phyloP scores from a whole-genome alignment of 2,329 filamentous ascomycete species.

The Scolecobasidium constrictum region DNA sequence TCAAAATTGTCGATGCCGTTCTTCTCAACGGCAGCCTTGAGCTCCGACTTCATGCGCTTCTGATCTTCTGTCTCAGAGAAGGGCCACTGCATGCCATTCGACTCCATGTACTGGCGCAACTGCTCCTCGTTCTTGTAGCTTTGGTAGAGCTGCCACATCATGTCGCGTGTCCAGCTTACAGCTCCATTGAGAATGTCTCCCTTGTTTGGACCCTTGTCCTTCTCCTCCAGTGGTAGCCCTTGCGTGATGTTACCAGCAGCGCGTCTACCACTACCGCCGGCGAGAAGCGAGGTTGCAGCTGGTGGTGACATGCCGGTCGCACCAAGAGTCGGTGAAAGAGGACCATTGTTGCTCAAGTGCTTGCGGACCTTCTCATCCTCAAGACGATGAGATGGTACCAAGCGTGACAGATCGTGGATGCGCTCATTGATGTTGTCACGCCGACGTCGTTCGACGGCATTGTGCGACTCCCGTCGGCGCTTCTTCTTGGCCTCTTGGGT shows the following conservation, averaged over 20 bases:
- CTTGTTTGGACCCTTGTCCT: conserved; percentile 98
- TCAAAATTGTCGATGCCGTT: conserved; percentile 65
- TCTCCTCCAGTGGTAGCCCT: conserved; percentile 86
- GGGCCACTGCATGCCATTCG: conserved; percentile 64
- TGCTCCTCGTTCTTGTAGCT: conserved; percentile 86
- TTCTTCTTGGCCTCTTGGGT: conserved; percentile 91
- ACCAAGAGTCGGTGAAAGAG: conserved; percentile 71
- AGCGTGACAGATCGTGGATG: conserved; percentile 88
- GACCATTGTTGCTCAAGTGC: conserved; percentile 83
- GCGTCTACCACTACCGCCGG: conserved; percentile 71
- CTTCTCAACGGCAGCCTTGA: conserved; percentile 75
- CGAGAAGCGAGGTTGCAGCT: conserved; percentile 77
- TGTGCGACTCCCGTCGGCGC: conserved; percentile 85
- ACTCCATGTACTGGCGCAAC: conserved; percentile 62
- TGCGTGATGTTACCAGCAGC: conserved; percentile 86
- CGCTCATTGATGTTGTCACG: conserved; percentile 98
- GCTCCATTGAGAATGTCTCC: conserved; percentile 96
- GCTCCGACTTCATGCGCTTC: conserved; percentile 87
- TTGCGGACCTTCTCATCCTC: conserved; percentile 97
- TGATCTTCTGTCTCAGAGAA: conserved; percentile 85
- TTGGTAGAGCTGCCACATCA: conserved; percentile 92
- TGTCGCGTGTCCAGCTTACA: conserved; percentile 91
- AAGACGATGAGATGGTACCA: conserved; percentile 83
- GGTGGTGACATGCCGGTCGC: conserved; percentile 58
- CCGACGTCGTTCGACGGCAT: conserved; percentile 85